These are phyloP conservation scores for Rosa hybrid DNA, from an alignment of 331 rosid genomes.

Conservation along the genomic window DNA sequence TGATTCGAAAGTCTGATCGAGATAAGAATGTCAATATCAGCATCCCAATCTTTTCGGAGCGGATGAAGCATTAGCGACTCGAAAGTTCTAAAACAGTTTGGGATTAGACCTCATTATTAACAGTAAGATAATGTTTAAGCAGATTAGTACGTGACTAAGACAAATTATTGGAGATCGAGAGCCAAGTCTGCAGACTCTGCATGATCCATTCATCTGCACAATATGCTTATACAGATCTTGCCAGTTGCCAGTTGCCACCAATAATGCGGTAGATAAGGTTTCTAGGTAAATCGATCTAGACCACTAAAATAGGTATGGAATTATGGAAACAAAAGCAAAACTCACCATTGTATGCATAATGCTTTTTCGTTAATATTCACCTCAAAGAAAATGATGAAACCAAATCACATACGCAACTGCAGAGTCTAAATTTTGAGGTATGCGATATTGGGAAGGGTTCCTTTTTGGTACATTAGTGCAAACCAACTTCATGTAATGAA, in stretches of 20 bases:
- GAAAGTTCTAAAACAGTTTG: not conserved
- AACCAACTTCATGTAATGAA: too few species aligned
- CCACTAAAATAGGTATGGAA: too few species aligned
- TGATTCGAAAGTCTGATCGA: not conserved
- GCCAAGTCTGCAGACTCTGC: not conserved
- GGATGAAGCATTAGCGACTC: not conserved
- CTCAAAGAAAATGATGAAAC: too few species aligned
- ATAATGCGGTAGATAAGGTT: not conserved
- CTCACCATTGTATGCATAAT: too few species aligned
- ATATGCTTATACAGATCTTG: not conserved
- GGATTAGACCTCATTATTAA: not conserved
- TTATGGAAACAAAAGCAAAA: too few species aligned
- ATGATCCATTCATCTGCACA: not conserved
- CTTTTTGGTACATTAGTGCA: too few species aligned
- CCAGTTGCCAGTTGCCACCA: not conserved
- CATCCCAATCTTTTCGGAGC: not conserved
- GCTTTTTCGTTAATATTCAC: too few species aligned
- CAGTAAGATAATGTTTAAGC: not conserved
- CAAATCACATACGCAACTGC: too few species aligned
- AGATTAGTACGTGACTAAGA: not conserved
- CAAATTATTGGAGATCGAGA: not conserved
- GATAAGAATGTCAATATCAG: slow-evolving; percentile 1
- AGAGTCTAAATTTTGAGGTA: too few species aligned
- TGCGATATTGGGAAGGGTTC: too few species aligned
- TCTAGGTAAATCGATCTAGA: too few species aligned